Percentiles rank a stretch among this genome's conserved stretches.
Evolutionary conservation across 73 alveolate species (phyloP).

Genomic region (Paramecium sonneborni): DNA sequence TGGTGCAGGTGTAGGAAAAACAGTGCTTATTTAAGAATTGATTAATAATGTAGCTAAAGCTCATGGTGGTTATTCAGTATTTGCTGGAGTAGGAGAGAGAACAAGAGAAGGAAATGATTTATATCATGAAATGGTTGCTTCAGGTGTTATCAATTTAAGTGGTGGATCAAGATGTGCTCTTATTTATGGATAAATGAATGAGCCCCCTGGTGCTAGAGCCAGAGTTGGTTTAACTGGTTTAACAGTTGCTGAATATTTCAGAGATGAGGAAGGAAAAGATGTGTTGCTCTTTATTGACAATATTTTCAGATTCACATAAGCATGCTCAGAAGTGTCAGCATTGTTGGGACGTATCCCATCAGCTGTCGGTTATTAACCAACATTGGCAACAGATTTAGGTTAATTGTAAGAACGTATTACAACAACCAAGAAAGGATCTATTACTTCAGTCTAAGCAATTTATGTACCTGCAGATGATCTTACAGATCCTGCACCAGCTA

Average conservation of each 20-base stretch:
- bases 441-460: conserved; percentile 97
- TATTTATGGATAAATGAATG: conserved; percentile 98
- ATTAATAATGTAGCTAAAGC: conserved; percentile 95
- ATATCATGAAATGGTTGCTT: conserved; percentile 89
- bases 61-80: conserved; percentile 98
- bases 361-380: conserved; percentile 99
- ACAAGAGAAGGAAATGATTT: conserved; percentile 95
- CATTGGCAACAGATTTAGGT: conserved; percentile 98
- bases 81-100: conserved; percentile 98
- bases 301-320: conserved; percentile 98
- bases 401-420: conserved; percentile 96
- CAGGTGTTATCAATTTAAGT: conserved; percentile 73
- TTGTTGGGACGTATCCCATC: conserved; percentile 97
- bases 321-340: conserved; percentile 99
- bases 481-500: conserved; percentile 99
- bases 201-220: conserved; percentile 99
- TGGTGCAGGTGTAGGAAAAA: conserved; percentile 99
- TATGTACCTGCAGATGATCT: conserved; percentile 98
- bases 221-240: conserved; percentile 97
- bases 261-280: conserved; percentile 98
- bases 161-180: conserved; percentile 93
- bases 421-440: conserved; percentile 97
- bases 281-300: conserved; percentile 97
- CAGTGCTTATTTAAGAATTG: conserved; percentile 97
- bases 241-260: conserved; percentile 98